Evolutionary conservation across 2,329 filamentous ascomycete genomes (phyloP).

Genomic region (Fusarium haematococcum): DNA sequence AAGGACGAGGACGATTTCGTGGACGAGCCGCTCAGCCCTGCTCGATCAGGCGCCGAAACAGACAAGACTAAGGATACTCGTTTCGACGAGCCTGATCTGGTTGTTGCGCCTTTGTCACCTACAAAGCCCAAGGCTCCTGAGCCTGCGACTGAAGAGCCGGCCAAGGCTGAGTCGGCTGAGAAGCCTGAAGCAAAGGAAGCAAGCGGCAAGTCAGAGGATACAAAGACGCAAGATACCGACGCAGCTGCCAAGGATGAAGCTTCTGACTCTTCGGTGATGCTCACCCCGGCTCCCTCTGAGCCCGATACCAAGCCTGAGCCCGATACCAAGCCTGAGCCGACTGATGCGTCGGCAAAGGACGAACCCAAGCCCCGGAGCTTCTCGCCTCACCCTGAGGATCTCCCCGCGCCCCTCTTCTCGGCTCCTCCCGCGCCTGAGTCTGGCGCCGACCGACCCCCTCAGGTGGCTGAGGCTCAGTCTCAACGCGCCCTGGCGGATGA

Average conservation of each 20-base stretch:
- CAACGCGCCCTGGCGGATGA: conserved; percentile 8
- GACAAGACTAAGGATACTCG: conserved; percentile 64
- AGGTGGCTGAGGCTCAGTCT: conserved; percentile 19
- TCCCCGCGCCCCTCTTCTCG: conserved; percentile 71
- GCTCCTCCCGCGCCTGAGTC: conserved; percentile 46
- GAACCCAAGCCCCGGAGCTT: conserved; percentile 46
- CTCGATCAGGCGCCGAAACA: conserved; percentile 70
- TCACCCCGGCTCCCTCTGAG: conserved; percentile 41
- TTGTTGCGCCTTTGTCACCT: conserved; percentile 70
- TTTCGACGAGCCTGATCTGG: conserved; percentile 67
- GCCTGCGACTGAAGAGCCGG: conserved; percentile 29
- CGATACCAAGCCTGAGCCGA: not conserved
- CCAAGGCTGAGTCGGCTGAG: conserved; percentile 23
- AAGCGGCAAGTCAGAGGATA: conserved; percentile 4
- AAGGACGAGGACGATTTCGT: conserved; percentile 81
- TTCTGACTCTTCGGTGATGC: conserved; percentile 35
- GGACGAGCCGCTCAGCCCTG: conserved; percentile 80
- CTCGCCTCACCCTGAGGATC: conserved; percentile 73
- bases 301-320: conserved; percentile 33
- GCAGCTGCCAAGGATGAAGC: conserved; percentile 21
- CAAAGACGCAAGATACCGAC: conserved; percentile 3
- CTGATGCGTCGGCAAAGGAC: conserved; percentile 21
- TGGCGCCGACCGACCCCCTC: conserved; percentile 40
- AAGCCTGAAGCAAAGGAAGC: conserved; percentile 21
- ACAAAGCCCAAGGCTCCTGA: conserved; percentile 51